Conservation (phyloP, 495 filamentous ascomycete genomes). For the Sporormia fimetaria region DNA sequence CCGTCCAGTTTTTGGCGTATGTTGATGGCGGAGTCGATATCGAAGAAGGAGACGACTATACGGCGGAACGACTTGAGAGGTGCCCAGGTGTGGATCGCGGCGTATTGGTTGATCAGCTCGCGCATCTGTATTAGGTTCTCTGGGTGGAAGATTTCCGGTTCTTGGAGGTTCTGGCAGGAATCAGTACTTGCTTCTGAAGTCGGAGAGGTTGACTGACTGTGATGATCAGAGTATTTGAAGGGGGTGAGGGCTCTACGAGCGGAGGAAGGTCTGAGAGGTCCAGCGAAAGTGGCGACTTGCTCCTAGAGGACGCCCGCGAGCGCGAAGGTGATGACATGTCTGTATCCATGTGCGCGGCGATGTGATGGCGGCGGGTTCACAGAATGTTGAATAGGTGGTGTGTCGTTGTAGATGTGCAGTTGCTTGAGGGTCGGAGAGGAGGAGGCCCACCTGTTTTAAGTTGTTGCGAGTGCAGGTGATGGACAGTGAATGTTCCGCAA, state of each 20-base stretch:
- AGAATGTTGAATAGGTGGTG: neutral
- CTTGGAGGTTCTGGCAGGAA: conserved; percentile 51
- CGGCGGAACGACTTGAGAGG: conserved; percentile 86
- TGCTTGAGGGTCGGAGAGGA: neutral
- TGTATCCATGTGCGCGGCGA: conserved; percentile 9
- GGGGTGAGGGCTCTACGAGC: conserved; percentile 64
- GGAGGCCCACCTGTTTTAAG: too few relatives aligned
- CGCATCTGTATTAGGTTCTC: conserved; percentile 66
- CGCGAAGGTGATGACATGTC: conserved; percentile 14
- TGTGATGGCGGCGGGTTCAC: neutral
- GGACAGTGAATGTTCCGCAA: too few relatives aligned
- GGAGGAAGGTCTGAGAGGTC: conserved; percentile 74
- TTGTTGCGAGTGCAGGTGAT: too few relatives aligned
- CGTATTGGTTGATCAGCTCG: conserved; percentile 53
- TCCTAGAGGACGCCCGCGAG: conserved; percentile 24
- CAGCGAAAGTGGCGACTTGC: conserved; percentile 52
- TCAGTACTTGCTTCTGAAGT: conserved; percentile 3
- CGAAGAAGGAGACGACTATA: conserved; percentile 79
- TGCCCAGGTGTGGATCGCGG: conserved; percentile 73
- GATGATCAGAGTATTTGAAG: conserved; percentile 89
- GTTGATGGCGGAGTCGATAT: conserved; percentile 56
- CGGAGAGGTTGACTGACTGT: conserved; percentile 9
- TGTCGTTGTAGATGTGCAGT: neutral
- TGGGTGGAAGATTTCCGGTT: conserved; percentile 66
- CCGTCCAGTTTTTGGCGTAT: conserved; percentile 64